Evolutionary conservation across 345 rosid species (phyloP).

Genomic region (Cardiospermum halicacabum): DNA sequence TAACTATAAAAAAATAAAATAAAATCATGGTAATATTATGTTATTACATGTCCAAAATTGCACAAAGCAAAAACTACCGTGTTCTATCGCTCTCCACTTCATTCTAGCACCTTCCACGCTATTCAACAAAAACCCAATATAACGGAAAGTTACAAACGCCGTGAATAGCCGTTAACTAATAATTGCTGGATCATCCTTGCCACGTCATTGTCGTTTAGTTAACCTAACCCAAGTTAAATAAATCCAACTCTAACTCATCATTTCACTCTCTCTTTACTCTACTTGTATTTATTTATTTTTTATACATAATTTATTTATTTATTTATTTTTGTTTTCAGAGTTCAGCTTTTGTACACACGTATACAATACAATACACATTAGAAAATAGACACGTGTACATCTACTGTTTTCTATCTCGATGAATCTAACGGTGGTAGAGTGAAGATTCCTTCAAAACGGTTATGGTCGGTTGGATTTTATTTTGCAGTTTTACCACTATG

Average conservation of each 20-base stretch:
- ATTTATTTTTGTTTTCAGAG: constrained; percentile 5
- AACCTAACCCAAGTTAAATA: constrained; percentile 23
- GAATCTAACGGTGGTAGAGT: constrained; percentile 15
- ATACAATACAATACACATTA: too few relatives aligned
- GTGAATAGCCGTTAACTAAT: constrained; percentile 6
- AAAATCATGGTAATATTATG: too few relatives aligned
- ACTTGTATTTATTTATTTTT: too few relatives aligned
- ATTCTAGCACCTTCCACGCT: neutral
- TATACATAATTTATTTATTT: neutral
- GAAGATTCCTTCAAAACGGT: constrained; percentile 19
- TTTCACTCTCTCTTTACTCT: neutral
- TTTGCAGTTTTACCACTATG: neutral
- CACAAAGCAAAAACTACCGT: too few relatives aligned
- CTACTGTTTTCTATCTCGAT: neutral
- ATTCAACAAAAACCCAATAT: too few relatives aligned
- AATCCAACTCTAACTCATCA: constrained; percentile 17
- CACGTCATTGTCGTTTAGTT: constrained; percentile 12
- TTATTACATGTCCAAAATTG: too few relatives aligned
- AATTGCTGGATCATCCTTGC: constrained; percentile 4
- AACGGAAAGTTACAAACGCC: neutral
- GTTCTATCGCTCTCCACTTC: too few relatives aligned
- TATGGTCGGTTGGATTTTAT: constrained; percentile 11
- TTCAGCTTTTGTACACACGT: constrained; percentile 5
- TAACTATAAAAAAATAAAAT: too few relatives aligned
- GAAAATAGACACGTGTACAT: constrained; percentile 22